phyloP scores from a whole-genome alignment of 768 basidiomycete species.

The Leccinum boreale region DNA sequence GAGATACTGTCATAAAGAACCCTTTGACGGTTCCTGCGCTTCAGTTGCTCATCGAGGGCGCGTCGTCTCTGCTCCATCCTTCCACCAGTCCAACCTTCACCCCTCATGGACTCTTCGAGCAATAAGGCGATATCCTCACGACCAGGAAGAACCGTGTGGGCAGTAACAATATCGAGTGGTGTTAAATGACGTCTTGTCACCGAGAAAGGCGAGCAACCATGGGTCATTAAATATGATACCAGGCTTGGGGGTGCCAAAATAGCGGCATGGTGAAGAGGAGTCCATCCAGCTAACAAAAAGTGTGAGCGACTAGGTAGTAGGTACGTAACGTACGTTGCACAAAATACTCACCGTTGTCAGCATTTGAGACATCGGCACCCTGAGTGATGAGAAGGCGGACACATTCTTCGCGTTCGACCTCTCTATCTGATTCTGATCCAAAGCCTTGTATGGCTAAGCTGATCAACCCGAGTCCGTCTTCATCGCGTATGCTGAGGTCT shows the following conservation, averaged over 20 bases:
- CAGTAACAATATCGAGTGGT: conserved; percentile 86
- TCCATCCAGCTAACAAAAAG: conserved; percentile 77
- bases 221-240: conserved; percentile 88
- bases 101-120: conserved; percentile 84
- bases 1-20: conserved; percentile 58
- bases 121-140: conserved; percentile 84
- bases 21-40: conserved; percentile 50
- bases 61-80: conserved; percentile 69
- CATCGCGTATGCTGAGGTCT: conserved; percentile 72
- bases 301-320: conserved; percentile 1
- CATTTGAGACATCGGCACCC: conserved; percentile 60
- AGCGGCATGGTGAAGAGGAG: conserved; percentile 89
- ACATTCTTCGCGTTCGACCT: conserved; percentile 89
- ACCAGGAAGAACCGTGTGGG: conserved; percentile 75
- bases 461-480: conserved; percentile 81
- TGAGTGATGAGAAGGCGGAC: conserved; percentile 76
- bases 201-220: conserved; percentile 81
- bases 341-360: conserved; percentile 57
- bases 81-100: conserved; percentile 78
- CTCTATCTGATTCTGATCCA: conserved; percentile 74
- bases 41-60: conserved; percentile 53
- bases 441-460: conserved; percentile 79
- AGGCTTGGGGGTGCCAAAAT: conserved; percentile 86
- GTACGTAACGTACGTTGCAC: background rate
- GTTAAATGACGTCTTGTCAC: conserved; percentile 77